A percentile compares a stretch with the other conserved stretches of the same genome.
These are phyloP conservation scores for Mortierella sp. DNA, from an alignment of 371 early-diverging fungal species.

Conservation along the genomic window DNA sequence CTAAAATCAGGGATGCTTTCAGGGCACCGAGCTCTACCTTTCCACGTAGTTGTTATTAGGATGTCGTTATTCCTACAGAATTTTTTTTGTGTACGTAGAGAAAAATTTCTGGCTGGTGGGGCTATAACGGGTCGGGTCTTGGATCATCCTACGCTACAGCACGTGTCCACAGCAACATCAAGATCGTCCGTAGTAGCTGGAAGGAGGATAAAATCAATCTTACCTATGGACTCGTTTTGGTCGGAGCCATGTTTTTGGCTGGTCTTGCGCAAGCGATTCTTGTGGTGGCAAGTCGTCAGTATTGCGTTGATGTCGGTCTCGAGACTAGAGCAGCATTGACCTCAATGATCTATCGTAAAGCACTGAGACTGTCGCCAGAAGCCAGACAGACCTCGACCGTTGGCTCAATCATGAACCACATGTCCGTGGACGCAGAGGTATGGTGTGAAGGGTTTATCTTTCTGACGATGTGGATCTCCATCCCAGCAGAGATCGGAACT, in stretches of 20 bases:
- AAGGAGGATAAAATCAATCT: slow-evolving; percentile 2
- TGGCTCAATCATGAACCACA: slow-evolving; percentile 82
- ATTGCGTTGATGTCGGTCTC: background rate
- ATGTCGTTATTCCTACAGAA: too few relatives aligned
- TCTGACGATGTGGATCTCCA: slow-evolving; percentile 51
- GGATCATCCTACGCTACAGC: too few relatives aligned
- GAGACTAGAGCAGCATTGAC: slow-evolving; percentile 33
- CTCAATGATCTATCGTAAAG: slow-evolving; percentile 89
- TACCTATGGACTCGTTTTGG: slow-evolving; percentile 16
- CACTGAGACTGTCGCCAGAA: slow-evolving; percentile 79
- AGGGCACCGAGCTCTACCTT: too few relatives aligned
- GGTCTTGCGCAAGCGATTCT: slow-evolving; percentile 61
- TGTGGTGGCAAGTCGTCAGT: slow-evolving; percentile 73
- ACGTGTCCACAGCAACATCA: too few relatives aligned
- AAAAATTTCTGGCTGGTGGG: too few relatives aligned
- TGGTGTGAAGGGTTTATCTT: slow-evolving; percentile 30
- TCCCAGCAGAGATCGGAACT: slow-evolving; percentile 21
- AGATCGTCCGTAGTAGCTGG: too few relatives aligned
- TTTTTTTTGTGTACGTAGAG: too few relatives aligned
- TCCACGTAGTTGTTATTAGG: too few relatives aligned
- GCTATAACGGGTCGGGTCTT: too few relatives aligned
- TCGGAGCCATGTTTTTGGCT: slow-evolving; percentile 16
- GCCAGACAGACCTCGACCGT: slow-evolving; percentile 81
- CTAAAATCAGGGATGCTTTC: too few relatives aligned
- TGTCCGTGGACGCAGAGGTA: slow-evolving; percentile 58